phyloP scores from a whole-genome alignment of 768 basidiomycete species.

The Leccinum ochraceum region DNA sequence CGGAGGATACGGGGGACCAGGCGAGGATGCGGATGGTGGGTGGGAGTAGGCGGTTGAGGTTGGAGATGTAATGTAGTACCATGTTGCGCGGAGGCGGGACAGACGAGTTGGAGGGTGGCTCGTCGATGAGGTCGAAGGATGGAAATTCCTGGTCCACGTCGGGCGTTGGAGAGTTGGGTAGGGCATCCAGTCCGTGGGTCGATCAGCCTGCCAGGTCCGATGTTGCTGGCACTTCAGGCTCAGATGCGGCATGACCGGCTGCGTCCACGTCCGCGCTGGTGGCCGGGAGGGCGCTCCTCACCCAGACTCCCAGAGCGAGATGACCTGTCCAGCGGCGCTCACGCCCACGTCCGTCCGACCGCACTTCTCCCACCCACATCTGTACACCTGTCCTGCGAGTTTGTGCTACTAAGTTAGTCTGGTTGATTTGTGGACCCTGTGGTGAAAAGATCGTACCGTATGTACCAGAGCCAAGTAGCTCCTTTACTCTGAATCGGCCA shows the following conservation, averaged over 20 bases:
- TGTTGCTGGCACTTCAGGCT: neutral
- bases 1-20: conserved; percentile 83
- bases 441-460: too few relatives aligned
- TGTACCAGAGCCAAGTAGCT: too few relatives aligned
- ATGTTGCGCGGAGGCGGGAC: conserved; percentile 28
- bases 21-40: conserved; percentile 87
- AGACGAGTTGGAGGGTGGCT: conserved; percentile 39
- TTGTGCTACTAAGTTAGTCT: too few relatives aligned
- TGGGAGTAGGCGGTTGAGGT: conserved; percentile 88
- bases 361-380: conserved; percentile 88
- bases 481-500: too few relatives aligned
- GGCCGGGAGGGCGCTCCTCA: conserved; percentile 63
- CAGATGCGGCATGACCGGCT: neutral
- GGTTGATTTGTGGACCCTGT: too few relatives aligned
- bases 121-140: conserved; percentile 38
- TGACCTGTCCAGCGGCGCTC: conserved; percentile 90
- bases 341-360: conserved; percentile 96
- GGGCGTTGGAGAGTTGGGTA: neutral
- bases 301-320: conserved; percentile 69
- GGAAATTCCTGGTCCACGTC: conserved; percentile 20
- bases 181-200: neutral
- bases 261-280: neutral
- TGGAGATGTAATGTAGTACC: conserved; percentile 75
- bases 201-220: neutral
- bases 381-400: conserved; percentile 38